phyloP scores from a whole-genome alignment of 1,284 basidiomycete species.

The Thecaphora thlaspeos region DNA sequence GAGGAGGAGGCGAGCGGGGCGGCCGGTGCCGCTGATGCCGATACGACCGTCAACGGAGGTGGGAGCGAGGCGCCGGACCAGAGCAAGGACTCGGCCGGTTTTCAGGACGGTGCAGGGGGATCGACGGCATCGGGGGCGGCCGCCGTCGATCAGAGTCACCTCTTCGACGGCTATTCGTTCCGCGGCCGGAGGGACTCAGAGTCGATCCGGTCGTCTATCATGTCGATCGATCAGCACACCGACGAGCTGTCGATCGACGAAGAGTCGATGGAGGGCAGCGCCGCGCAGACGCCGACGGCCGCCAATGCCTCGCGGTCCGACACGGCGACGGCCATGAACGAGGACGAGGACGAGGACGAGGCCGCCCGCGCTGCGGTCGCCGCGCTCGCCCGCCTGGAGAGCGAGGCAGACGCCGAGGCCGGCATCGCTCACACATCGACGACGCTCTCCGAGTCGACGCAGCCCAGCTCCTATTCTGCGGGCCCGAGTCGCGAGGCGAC shows the following conservation, averaged over 20 bases:
- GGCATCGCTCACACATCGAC: slow-evolving; percentile 11
- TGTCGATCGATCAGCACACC: slow-evolving; percentile 17
- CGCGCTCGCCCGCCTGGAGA: slow-evolving; percentile 45
- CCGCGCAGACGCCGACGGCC: slow-evolving; percentile 8
- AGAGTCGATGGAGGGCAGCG: slow-evolving; percentile 5
- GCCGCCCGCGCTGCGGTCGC: slow-evolving; percentile 43
- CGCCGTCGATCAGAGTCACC: too few species aligned
- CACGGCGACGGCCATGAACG: slow-evolving; percentile 8
- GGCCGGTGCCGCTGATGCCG: slow-evolving; percentile 3
- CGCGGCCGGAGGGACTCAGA: slow-evolving; percentile 48
- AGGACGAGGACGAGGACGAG: slow-evolving; percentile 47
- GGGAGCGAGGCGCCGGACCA: too few species aligned
- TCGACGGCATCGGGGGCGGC: too few species aligned
- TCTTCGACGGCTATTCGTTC: slow-evolving; percentile 54
- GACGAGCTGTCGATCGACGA: neutral
- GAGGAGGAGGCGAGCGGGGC: slow-evolving; percentile 20
- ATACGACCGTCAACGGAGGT: slow-evolving; percentile 12
- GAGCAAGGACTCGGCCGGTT: too few species aligned
- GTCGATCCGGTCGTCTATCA: slow-evolving; percentile 35
- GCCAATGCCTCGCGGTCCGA: too few species aligned
- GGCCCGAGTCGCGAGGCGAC: slow-evolving; percentile 26
- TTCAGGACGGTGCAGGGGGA: too few species aligned
- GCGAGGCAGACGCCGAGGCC: slow-evolving; percentile 35
- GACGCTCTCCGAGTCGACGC: slow-evolving; percentile 2
- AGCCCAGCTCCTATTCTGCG: slow-evolving; percentile 3